phyloP scores from a whole-genome alignment of 306 rosid genomes.

The Trifolium subterraneum region DNA sequence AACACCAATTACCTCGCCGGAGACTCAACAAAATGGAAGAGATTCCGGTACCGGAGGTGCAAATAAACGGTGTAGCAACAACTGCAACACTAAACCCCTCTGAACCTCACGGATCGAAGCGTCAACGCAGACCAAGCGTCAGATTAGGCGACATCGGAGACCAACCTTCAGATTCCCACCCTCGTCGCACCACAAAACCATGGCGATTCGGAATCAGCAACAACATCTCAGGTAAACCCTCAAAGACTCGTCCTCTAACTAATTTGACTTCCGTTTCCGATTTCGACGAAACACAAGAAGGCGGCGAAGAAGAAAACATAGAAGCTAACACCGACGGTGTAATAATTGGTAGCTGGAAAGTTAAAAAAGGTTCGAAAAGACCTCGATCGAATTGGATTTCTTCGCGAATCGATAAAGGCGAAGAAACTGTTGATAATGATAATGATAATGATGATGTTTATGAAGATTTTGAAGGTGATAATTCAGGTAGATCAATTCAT shows the following conservation, averaged over 20 bases:
- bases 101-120: slow-evolving; percentile 78
- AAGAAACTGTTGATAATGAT: slow-evolving; percentile 32
- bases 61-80: slow-evolving; percentile 59
- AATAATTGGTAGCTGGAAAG: slow-evolving; percentile 87
- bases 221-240: slow-evolving; percentile 59
- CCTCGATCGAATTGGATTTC: slow-evolving; percentile 78
- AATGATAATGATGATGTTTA: slow-evolving; percentile 57
- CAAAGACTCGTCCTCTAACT: slow-evolving; percentile 76
- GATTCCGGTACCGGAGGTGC: slow-evolving; percentile 61
- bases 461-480: slow-evolving; percentile 69
- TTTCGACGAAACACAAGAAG: slow-evolving; percentile 63
- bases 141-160: slow-evolving; percentile 96
- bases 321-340: slow-evolving; percentile 70
- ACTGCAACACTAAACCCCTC: slow-evolving; percentile 40
- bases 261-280: slow-evolving; percentile 63
- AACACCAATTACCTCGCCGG: not conserved
- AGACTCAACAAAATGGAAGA: slow-evolving; percentile 56
- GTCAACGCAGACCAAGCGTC: slow-evolving; percentile 88
- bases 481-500: slow-evolving; percentile 70
- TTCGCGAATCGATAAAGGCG: slow-evolving; percentile 59
- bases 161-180: slow-evolving; percentile 70
- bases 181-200: slow-evolving; percentile 63
- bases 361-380: slow-evolving; percentile 64
- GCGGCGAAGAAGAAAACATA: slow-evolving; percentile 54
- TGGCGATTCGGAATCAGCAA: slow-evolving; percentile 19